Evolutionary conservation across 139 green algal genomes (phyloP).

Genomic region (Chlamydomonas schloesseri): DNA sequence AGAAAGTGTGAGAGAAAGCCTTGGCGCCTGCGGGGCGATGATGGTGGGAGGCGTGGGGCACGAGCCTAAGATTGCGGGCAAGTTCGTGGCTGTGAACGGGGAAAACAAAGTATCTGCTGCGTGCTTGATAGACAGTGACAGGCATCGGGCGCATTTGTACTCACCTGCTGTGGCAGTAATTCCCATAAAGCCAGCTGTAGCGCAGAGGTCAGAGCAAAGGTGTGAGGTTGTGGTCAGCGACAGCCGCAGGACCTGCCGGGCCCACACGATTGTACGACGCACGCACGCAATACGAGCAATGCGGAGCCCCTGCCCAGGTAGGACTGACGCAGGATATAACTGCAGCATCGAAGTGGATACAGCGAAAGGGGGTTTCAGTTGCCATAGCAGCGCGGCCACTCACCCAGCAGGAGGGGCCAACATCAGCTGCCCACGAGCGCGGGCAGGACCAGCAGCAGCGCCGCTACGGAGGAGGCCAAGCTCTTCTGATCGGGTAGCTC

Average conservation of each 20-base stretch:
- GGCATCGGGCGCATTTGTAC: too few species aligned
- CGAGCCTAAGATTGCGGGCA: too few species aligned
- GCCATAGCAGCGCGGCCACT: neutral
- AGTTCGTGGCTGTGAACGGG: too few species aligned
- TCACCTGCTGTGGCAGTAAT: slow-evolving; percentile 73
- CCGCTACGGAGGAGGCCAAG: slow-evolving; percentile 47
- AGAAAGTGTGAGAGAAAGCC: slow-evolving; percentile 69
- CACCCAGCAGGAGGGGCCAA: slow-evolving; percentile 74
- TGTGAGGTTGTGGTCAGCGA: too few species aligned
- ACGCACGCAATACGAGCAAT: neutral
- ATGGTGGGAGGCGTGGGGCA: too few species aligned
- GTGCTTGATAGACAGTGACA: too few species aligned
- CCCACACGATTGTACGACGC: too few species aligned
- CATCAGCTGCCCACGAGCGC: slow-evolving; percentile 79
- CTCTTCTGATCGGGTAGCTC: neutral
- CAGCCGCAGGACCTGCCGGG: too few species aligned
- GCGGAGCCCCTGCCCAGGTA: neutral
- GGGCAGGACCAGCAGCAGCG: slow-evolving; percentile 67
- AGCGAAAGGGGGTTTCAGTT: neutral
- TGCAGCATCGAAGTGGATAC: neutral
- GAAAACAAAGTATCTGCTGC: too few species aligned
- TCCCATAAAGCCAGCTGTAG: slow-evolving; percentile 64
- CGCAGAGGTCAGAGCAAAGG: too few species aligned
- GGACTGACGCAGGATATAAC: neutral
- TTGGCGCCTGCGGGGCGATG: too few species aligned